Evolutionary conservation across 495 filamentous ascomycete species (phyloP).

Genomic region (Lophiotrema nucula): DNA sequence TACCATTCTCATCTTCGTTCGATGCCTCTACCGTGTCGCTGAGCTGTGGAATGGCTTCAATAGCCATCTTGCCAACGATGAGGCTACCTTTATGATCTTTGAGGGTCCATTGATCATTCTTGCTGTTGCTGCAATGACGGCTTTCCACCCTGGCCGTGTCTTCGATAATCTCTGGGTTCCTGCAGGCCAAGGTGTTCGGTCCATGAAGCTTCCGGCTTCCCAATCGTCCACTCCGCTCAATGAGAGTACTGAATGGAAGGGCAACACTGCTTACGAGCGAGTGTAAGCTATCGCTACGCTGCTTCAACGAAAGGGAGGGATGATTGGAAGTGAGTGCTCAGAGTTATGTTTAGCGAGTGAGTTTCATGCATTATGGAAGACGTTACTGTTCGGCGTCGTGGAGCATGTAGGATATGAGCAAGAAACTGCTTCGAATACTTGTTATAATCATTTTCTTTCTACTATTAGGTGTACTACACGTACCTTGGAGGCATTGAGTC

Average conservation of each 20-base stretch:
- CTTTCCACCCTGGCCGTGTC: conserved; percentile 30
- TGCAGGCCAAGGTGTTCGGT: conserved; percentile 20
- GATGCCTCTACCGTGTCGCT: conserved; percentile 62
- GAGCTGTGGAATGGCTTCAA: conserved; percentile 65
- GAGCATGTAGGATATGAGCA: too few relatives aligned
- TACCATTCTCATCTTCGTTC: conserved; percentile 53
- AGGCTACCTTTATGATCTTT: conserved; percentile 65
- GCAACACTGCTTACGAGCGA: not conserved
- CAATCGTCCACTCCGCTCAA: not conserved
- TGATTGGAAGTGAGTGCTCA: too few relatives aligned
- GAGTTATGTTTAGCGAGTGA: too few relatives aligned
- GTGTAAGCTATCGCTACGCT: too few relatives aligned
- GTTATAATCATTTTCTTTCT: too few relatives aligned
- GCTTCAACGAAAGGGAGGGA: too few relatives aligned
- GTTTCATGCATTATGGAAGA: too few relatives aligned
- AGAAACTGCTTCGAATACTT: too few relatives aligned
- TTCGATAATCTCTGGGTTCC: conserved; percentile 30
- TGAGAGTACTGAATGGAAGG: not conserved
- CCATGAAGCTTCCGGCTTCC: not conserved
- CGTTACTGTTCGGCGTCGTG: too few relatives aligned
- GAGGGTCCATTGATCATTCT: conserved; percentile 69
- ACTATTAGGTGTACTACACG: too few relatives aligned
- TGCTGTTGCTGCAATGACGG: conserved; percentile 39
- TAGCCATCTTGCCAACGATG: conserved; percentile 55
- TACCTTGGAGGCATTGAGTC: too few relatives aligned